phyloP scores from a whole-genome alignment of 169 alveolate genomes.

The Plasmodium gallinaceum region DNA sequence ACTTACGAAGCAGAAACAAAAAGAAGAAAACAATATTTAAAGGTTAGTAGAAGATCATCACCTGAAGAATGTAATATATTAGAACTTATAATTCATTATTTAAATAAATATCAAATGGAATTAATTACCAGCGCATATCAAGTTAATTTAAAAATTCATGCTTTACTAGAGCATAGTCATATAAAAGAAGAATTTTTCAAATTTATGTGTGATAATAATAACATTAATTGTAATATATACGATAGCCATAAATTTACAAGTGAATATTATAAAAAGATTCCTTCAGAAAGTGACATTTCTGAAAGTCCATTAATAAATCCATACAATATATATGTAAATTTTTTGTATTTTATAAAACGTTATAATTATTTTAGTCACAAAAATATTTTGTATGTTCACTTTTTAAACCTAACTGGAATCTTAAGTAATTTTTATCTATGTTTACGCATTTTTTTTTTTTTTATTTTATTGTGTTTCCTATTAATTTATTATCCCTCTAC shows the following conservation, averaged over 20 bases:
- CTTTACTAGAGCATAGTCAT: constrained; percentile 14
- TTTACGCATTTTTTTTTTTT: not conserved
- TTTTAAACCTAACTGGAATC: constrained; percentile 38
- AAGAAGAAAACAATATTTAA: constrained; percentile 28
- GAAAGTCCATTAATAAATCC: not conserved
- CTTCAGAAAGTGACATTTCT: not conserved
- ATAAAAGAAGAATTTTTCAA: constrained; percentile 34
- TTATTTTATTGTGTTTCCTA: not conserved
- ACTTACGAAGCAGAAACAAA: not conserved
- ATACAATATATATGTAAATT: constrained; percentile 17
- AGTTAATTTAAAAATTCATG: constrained; percentile 21
- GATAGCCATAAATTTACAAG: constrained; percentile 7
- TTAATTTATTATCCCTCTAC: not conserved
- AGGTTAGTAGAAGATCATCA: not conserved
- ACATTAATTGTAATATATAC: constrained; percentile 36
- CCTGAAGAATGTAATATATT: constrained; percentile 47
- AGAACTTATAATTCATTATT: constrained; percentile 36
- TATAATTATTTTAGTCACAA: constrained; percentile 6
- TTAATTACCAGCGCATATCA: constrained; percentile 13
- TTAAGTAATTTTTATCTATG: constrained; percentile 18
- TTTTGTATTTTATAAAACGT: constrained; percentile 18
- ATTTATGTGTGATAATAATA: constrained; percentile 33
- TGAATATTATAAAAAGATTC: constrained; percentile 18
- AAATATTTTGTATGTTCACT: constrained; percentile 33
- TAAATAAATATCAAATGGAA: constrained; percentile 40